Conservation (phyloP, 257 asterid species). For the Solanum sitiens region DNA sequence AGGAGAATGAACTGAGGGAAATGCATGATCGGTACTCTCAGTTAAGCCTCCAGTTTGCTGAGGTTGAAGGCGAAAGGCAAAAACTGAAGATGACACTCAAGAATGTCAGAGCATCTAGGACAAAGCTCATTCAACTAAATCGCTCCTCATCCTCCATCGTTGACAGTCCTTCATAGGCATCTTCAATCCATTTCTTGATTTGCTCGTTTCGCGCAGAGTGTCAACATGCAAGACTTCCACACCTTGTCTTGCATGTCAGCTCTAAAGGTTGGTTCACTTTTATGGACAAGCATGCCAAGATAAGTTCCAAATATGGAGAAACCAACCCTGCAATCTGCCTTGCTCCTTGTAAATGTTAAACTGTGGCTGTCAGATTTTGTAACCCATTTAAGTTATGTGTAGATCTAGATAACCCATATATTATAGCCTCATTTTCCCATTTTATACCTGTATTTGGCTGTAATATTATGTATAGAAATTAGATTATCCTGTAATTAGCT, state of each 20-base stretch:
- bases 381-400: constrained; percentile 2
- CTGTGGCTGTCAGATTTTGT: constrained; percentile 11
- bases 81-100: constrained; percentile 78
- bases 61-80: constrained; percentile 96
- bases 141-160: constrained; percentile 32
- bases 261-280: not conserved
- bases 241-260: not conserved
- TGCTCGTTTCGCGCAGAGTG: not conserved
- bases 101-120: constrained; percentile 45
- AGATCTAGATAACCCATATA: constrained; percentile 6
- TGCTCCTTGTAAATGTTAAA: not conserved
- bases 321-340: not conserved
- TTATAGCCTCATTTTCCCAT: not conserved
- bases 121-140: constrained; percentile 19
- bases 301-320: not conserved
- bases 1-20: constrained; percentile 72
- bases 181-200: not conserved
- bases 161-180: constrained; percentile 25
- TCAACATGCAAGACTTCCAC: not conserved
- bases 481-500: not conserved
- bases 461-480: constrained; percentile 1
- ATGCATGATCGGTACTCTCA: constrained; percentile 88
- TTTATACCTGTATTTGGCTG: not conserved
- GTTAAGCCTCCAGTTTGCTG: constrained; percentile 90
- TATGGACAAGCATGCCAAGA: not conserved